Base-by-base conservation (phyloP, 306 rosid genomes). In the Cucumis cinereus region DNA sequence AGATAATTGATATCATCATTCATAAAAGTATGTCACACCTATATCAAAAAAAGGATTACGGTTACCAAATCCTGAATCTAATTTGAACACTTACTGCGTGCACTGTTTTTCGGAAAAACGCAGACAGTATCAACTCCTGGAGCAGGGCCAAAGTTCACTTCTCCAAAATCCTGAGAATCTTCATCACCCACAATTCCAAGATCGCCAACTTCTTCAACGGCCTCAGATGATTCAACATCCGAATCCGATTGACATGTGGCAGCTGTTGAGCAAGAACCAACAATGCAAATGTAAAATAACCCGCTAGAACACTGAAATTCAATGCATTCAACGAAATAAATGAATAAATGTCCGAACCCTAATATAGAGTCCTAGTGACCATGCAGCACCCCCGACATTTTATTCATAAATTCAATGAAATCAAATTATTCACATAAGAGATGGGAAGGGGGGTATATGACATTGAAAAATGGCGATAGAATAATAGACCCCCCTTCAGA, bases 171-270 rank as follows among this genome's bases (percentile, higher is more conserved):
- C 78, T 87, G 96, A 24, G 30, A 86, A 82, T 90, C 91, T 60
- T 90, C 91, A 60, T 91, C 96, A 24, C 88, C 95, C 57, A 90
- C 93, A 5, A 88, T 77, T 45, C 99, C 99, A 67, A 87, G 84
- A 80, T 89, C 97, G 61, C 87, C 85, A 68, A 41, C 87, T 69
- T 91, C 92, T 54, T 84, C 96, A 73, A 84, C 83, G 47, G 86
- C 60, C 79, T 87, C 92, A 10, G 79, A 81, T 24, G 59, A 67
- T 62, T 83, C 91, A 30, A 7, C 85, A 47, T 83, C 95, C 0
- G 90, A 81, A 38, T 84, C 91, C 64, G 87, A 83, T 68, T 91
- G 89, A 69, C 90, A 86, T 85, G 86, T 90, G 79, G 93, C 96
- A 71, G 84, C 99, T 94, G 77, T 52, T 9, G 28, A 66, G 33